A percentile compares a stretch with the other conserved stretches of the same genome.
These are phyloP conservation scores for Penicillium freii DNA, from an alignment of 2,329 filamentous ascomycete genomes.

Conservation along the genomic window DNA sequence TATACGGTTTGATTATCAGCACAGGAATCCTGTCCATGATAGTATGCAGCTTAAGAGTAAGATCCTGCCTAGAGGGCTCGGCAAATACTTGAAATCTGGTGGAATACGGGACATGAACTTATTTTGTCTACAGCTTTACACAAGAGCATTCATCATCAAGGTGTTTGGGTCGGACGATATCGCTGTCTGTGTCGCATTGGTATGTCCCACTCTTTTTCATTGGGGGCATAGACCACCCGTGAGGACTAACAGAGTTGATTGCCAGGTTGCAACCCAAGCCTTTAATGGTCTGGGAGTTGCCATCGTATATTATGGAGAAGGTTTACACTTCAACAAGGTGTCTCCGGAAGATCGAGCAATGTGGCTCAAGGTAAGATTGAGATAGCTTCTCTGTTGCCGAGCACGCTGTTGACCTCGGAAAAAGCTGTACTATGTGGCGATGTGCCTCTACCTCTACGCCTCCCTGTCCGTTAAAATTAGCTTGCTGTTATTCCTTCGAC, in stretches of 20 bases:
- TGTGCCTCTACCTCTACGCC: constrained; percentile 10
- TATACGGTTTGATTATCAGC: constrained; percentile 8
- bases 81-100: no score
- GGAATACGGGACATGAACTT: not conserved
- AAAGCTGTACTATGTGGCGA: constrained; percentile 12
- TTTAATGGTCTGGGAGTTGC: constrained; percentile 9
- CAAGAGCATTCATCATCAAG: not conserved
- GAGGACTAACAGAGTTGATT: not conserved
- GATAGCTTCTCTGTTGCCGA: not conserved
- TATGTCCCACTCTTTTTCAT: not conserved
- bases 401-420: not conserved
- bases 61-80: not conserved
- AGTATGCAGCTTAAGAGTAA: constrained; percentile 8
- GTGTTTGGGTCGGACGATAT: constrained; percentile 3
- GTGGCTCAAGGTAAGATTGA: constrained; percentile 6
- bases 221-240: no score
- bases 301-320: constrained; percentile 9
- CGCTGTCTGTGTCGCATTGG: constrained; percentile 9
- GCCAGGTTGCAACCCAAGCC: not conserved
- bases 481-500: constrained; percentile 6
- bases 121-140: not conserved
- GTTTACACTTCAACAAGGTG: not conserved
- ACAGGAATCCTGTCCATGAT: constrained; percentile 3
- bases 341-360: constrained; percentile 1
- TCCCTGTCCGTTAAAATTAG: constrained; percentile 6